These are phyloP conservation scores for Trichophyton equinum DNA, from an alignment of 2,329 filamentous ascomycete species.

Conservation along the genomic window DNA sequence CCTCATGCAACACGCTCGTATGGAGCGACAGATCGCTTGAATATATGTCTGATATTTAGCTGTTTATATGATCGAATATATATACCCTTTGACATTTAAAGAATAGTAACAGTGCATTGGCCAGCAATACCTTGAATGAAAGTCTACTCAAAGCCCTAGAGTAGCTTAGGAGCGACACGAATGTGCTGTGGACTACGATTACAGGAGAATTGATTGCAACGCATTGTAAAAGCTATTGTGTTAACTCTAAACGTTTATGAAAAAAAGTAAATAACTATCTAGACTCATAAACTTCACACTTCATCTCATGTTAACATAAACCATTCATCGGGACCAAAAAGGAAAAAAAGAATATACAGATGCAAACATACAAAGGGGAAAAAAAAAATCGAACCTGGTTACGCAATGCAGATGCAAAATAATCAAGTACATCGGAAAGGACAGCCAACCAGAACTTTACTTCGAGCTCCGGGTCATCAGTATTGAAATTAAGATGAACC, in stretches of 20 bases:
- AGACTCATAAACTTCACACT: background rate
- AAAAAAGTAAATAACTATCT: background rate
- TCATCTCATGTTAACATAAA: background rate
- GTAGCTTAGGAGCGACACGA: no score
- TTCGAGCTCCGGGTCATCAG: background rate
- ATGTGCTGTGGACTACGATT: no score
- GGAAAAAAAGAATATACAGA: background rate
- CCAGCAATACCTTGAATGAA: no score
- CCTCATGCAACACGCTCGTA: conserved; percentile 22
- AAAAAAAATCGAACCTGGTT: background rate
- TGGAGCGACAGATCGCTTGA: conserved; percentile 29
- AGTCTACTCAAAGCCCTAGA: no score
- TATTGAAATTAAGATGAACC: conserved; percentile 6
- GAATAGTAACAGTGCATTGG: no score
- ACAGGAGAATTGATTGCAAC: background rate
- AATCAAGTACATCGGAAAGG: background rate
- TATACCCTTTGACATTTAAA: no score
- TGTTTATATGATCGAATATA: no score
- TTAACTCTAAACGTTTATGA: background rate
- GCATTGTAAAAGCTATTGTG: background rate
- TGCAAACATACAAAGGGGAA: background rate
- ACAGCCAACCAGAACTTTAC: background rate
- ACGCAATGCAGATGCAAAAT: background rate
- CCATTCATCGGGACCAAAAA: background rate
- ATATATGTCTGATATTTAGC: conserved; percentile 8